Evolutionary conservation across 495 filamentous ascomycete genomes (phyloP).

Genomic region (Rusavskia elegans): DNA sequence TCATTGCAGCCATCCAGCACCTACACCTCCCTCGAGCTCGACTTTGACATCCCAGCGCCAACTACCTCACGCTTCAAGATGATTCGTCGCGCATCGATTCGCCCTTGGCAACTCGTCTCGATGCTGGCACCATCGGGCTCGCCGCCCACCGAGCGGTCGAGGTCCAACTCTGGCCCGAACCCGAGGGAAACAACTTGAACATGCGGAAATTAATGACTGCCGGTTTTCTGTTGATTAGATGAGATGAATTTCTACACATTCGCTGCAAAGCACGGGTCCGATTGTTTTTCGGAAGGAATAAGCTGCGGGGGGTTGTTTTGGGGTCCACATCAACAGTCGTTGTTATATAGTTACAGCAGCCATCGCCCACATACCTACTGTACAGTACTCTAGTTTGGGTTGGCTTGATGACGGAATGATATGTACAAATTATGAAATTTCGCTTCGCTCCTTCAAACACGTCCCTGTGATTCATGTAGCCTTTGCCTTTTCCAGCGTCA

Average conservation of each 20-base stretch:
- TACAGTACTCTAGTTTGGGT: background rate
- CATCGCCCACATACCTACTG: background rate
- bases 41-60: background rate
- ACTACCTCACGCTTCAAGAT: background rate
- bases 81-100: background rate
- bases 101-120: background rate
- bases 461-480: no score
- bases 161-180: background rate
- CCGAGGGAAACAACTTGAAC: background rate
- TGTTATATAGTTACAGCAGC: background rate
- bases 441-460: no score
- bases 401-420: background rate
- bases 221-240: no score
- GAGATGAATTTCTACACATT: background rate
- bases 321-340: background rate
- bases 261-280: background rate
- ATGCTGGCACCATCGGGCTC: background rate
- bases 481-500: no score
- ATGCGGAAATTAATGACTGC: background rate
- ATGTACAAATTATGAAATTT: background rate
- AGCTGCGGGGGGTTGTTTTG: no score
- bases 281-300: no score
- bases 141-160: background rate
- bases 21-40: slow-evolving; percentile 1
- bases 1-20: background rate